phyloP scores from a whole-genome alignment of 164 flowering plant genomes.

The Annona squamosa region DNA sequence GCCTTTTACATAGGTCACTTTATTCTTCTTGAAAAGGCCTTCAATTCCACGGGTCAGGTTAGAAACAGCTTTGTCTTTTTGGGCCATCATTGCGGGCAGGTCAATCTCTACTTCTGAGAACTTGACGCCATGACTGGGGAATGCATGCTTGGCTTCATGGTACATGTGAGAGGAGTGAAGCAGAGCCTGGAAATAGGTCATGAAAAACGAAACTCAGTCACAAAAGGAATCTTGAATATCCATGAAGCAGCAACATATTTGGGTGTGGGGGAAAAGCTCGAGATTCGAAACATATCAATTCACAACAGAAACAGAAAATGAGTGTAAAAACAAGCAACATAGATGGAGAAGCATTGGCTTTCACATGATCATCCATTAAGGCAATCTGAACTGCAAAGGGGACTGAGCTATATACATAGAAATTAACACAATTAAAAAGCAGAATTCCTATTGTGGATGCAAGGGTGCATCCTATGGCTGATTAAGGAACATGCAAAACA shows the following conservation, averaged over 20 bases:
- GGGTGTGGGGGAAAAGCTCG: background rate
- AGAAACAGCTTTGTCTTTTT: conserved; percentile 81
- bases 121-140: conserved; percentile 82
- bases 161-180: conserved; percentile 96
- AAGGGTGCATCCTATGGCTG: too few relatives aligned
- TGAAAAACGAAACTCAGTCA: too few relatives aligned
- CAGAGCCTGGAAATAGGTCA: conserved; percentile 49
- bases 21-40: conserved; percentile 91
- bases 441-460: too few relatives aligned
- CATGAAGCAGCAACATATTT: too few relatives aligned
- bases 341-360: background rate
- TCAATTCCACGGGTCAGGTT: conserved; percentile 77
- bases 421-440: too few relatives aligned
- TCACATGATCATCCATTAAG: background rate
- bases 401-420: too few relatives aligned
- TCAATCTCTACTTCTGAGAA: conserved; percentile 70
- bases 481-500: too few relatives aligned
- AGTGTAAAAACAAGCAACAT: background rate
- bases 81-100: conserved; percentile 84
- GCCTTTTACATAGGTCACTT: conserved; percentile 85
- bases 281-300: background rate
- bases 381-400: background rate
- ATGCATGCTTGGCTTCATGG: conserved; percentile 80
- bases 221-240: too few relatives aligned
- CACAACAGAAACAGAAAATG: too few relatives aligned